phyloP scores from a whole-genome alignment of 768 basidiomycete species.

The Mycena kentingensis region DNA sequence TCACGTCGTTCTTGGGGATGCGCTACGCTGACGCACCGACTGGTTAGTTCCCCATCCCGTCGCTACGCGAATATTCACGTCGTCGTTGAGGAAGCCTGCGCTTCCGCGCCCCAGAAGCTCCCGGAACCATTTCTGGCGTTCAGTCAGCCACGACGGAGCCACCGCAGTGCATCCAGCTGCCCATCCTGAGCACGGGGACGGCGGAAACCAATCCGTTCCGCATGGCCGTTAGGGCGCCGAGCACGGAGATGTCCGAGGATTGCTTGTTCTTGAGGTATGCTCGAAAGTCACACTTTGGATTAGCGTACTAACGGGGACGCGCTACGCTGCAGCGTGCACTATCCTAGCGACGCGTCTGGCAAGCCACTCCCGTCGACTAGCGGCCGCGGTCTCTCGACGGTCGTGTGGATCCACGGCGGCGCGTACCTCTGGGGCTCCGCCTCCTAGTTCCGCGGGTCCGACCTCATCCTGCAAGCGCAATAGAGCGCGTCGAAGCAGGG shows the following conservation, averaged over 20 bases:
- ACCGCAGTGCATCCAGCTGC: slow-evolving; percentile 23
- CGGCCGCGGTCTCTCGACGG: no score
- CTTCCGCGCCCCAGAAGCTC: slow-evolving; percentile 18
- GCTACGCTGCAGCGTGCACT: background rate
- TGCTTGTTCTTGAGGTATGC: slow-evolving; percentile 12
- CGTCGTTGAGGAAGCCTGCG: slow-evolving; percentile 21
- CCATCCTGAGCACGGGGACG: slow-evolving; percentile 14
- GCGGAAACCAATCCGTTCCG: slow-evolving; percentile 23
- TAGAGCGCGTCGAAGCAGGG: no score
- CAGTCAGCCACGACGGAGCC: slow-evolving; percentile 20
- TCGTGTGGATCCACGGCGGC: slow-evolving; percentile 9
- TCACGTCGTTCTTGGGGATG: slow-evolving; percentile 31
- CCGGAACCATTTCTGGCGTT: slow-evolving; percentile 8
- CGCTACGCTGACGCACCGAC: slow-evolving; percentile 41
- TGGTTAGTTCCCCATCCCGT: slow-evolving; percentile 23
- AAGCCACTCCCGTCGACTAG: background rate
- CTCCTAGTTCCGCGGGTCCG: no score
- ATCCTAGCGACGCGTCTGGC: background rate
- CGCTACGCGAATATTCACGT: no score
- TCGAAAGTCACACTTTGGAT: background rate
- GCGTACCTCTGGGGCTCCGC: background rate
- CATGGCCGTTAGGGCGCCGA: background rate
- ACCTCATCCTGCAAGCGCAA: no score
- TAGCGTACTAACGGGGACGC: background rate
- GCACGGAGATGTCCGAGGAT: slow-evolving; percentile 5